Evolutionary conservation across 208 protist species (phyloP).

Genomic region (Crithidia bombi): DNA sequence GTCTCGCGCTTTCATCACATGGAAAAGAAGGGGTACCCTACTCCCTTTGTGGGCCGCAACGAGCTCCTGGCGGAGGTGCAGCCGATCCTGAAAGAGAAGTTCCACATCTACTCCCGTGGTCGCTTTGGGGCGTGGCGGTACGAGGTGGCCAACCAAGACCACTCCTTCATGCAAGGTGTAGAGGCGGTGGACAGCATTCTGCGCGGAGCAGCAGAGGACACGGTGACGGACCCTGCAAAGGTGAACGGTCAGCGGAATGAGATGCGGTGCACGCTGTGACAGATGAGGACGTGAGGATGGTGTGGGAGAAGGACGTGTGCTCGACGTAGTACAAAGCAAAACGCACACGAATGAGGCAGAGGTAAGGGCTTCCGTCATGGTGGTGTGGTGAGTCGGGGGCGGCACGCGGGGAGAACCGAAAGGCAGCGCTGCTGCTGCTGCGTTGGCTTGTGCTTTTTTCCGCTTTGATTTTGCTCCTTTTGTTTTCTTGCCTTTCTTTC

Average conservation of each 20-base stretch:
- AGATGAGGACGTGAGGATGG: no score
- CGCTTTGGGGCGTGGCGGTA: slow-evolving; percentile 79
- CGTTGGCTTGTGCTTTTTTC: not conserved
- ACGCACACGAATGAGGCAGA: no score
- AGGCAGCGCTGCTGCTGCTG: no score
- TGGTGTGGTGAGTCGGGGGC: no score
- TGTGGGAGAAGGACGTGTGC: no score
- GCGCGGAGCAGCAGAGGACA: slow-evolving; percentile 25
- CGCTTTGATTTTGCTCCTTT: slow-evolving; percentile 4
- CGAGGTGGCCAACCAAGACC: slow-evolving; percentile 79
- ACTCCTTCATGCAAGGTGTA: slow-evolving; percentile 75
- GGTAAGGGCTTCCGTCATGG: no score
- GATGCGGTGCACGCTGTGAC: slow-evolving; percentile 33
- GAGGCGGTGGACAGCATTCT: slow-evolving; percentile 47
- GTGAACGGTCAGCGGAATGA: slow-evolving; percentile 46
- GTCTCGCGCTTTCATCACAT: slow-evolving; percentile 59
- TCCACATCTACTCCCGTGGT: slow-evolving; percentile 63
- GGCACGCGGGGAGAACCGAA: no score
- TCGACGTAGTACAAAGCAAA: no score
- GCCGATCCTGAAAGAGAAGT: slow-evolving; percentile 35
- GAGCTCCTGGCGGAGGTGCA: slow-evolving; percentile 50
- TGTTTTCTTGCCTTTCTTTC: not conserved
- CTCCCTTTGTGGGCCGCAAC: slow-evolving; percentile 67
- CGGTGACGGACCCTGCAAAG: slow-evolving; percentile 34
- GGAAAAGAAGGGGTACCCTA: slow-evolving; percentile 78